Evolutionary conservation across 2,329 filamentous ascomycete species (phyloP).

Genomic region (Fusarium sambucinum): DNA sequence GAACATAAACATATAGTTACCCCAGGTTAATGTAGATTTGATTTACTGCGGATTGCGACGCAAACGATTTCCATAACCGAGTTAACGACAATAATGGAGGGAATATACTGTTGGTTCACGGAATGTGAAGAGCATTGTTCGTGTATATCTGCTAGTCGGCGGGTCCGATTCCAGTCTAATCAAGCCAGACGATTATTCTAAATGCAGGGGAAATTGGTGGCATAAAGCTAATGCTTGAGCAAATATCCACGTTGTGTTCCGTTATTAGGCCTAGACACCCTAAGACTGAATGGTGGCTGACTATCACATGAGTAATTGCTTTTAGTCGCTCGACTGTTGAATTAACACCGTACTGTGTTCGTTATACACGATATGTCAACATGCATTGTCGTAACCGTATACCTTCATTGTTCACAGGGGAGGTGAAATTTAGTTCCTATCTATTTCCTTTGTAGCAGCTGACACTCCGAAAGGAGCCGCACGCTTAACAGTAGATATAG

Average conservation of each 20-base stretch:
- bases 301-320: neutral
- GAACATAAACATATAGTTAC: no score
- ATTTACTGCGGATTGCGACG: neutral
- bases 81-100: rapidly evolving
- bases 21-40: no score
- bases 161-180: neutral
- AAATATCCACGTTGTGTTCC: neutral
- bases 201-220: neutral
- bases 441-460: no score
- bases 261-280: neutral
- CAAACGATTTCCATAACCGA: neutral
- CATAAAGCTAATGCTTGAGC: neutral
- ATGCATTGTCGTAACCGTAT: neutral
- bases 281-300: neutral
- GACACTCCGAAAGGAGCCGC: no score
- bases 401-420: neutral
- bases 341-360: neutral
- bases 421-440: neutral
- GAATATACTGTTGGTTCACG: neutral
- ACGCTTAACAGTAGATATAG: no score
- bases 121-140: neutral
- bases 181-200: neutral
- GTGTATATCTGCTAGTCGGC: neutral
- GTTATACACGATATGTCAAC: neutral
- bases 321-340: neutral